Evolutionary conservation across 108 stramenopile genomes (phyloP).

Genomic region (Fragilariopsis cylindrus): DNA sequence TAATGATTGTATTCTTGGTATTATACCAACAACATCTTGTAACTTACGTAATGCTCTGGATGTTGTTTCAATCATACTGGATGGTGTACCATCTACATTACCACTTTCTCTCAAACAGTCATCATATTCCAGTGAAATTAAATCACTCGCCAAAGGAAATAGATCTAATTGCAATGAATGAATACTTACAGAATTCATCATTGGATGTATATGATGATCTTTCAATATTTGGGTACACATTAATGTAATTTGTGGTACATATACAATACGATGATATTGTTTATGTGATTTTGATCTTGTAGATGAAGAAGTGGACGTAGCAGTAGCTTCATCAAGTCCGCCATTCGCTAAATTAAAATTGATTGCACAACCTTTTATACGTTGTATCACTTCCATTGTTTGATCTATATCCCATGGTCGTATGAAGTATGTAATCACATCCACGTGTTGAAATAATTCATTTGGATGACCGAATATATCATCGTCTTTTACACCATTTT

Average conservation of each 20-base stretch:
- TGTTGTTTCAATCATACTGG: constrained; percentile 54
- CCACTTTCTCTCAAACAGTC: constrained; percentile 50
- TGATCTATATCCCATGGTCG: constrained; percentile 33
- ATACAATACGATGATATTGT: constrained; percentile 50
- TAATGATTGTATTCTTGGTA: constrained; percentile 71
- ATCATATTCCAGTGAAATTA: constrained; percentile 42
- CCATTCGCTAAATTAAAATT: not conserved
- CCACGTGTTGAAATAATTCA: constrained; percentile 31
- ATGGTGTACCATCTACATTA: constrained; percentile 45
- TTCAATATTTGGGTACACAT: constrained; percentile 32
- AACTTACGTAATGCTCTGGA: constrained; percentile 73
- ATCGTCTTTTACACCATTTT: not conserved
- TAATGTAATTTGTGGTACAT: constrained; percentile 52
- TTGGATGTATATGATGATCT: constrained; percentile 1
- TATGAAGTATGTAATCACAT: constrained; percentile 56
- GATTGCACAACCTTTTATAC: constrained; percentile 15
- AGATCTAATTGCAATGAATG: constrained; percentile 46
- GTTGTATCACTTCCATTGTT: constrained; percentile 16
- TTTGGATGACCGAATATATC: constrained; percentile 7
- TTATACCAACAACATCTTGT: constrained; percentile 70
- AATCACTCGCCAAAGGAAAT: constrained; percentile 55
- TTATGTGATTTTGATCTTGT: constrained; percentile 1
- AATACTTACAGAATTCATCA: constrained; percentile 36
- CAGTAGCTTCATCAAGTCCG: not conserved
- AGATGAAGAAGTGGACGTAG: not conserved